Evolutionary conservation across 106 monocot species (phyloP).

Genomic region (Dendrobium catenatum): DNA sequence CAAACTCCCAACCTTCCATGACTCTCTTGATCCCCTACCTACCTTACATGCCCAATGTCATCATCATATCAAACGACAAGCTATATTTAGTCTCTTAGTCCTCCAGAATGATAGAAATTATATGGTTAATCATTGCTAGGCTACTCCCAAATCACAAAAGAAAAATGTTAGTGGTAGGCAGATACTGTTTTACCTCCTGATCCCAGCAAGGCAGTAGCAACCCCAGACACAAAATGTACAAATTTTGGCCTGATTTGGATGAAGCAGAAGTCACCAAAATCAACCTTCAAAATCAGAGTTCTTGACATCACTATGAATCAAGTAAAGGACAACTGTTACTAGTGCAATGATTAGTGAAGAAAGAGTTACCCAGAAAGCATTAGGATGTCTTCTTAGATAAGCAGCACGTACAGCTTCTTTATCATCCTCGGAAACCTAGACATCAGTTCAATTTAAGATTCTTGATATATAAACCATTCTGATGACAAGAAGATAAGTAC

Average conservation of each 20-base stretch:
- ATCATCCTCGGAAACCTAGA: slow-evolving; percentile 58
- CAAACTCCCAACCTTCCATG: too few species aligned
- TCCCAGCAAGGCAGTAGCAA: slow-evolving; percentile 83
- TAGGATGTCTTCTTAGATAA: slow-evolving; percentile 72
- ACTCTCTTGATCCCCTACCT: too few species aligned
- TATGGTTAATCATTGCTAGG: background rate
- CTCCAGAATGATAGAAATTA: background rate
- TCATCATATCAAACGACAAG: too few species aligned
- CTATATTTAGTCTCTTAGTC: background rate
- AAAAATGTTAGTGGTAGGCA: background rate
- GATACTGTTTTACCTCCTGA: slow-evolving; percentile 60
- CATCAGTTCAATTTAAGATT: background rate
- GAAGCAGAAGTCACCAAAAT: slow-evolving; percentile 89
- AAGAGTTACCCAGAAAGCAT: slow-evolving; percentile 81
- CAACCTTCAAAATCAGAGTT: slow-evolving; percentile 43
- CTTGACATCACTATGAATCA: slow-evolving; percentile 7
- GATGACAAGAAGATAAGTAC: background rate
- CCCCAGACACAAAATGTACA: slow-evolving; percentile 79
- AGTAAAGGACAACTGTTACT: background rate
- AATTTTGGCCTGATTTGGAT: slow-evolving; percentile 68
- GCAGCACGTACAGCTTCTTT: slow-evolving; percentile 49
- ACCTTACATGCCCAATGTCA: background rate
- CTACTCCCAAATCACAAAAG: background rate
- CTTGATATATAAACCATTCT: background rate
- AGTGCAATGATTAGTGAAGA: background rate